Evolutionary conservation across 1,284 basidiomycete species (phyloP).

Genomic region (Rhodotorula sp.): DNA sequence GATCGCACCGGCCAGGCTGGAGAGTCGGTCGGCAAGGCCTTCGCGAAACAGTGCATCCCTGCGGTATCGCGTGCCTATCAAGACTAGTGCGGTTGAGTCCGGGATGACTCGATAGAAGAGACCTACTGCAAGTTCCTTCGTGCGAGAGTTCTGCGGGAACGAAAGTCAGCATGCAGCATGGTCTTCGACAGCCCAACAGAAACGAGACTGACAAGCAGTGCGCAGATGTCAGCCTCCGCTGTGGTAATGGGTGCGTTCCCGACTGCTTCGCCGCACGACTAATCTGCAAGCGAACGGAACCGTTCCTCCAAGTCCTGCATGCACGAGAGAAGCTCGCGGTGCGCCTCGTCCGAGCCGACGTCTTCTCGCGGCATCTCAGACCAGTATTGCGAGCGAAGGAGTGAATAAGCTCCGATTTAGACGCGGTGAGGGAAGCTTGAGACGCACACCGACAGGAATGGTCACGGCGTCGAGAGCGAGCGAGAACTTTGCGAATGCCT

Average conservation of each 20-base stretch:
- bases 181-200: too few relatives aligned
- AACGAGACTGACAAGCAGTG: too few relatives aligned
- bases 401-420: accelerated
- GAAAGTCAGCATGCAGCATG: too few relatives aligned
- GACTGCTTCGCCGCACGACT: too few relatives aligned
- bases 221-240: too few relatives aligned
- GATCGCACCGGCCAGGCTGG: not conserved
- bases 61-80: not conserved
- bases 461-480: slow-evolving; percentile 6
- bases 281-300: not conserved
- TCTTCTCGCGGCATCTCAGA: slow-evolving; percentile 5
- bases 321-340: not conserved
- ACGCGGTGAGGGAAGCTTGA: accelerated
- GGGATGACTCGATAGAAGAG: too few relatives aligned
- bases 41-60: not conserved
- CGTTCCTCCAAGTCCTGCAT: not conserved
- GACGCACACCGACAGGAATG: slow-evolving; percentile 2
- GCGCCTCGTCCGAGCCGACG: not conserved
- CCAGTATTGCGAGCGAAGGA: slow-evolving; percentile 4
- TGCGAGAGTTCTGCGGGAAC: too few relatives aligned
- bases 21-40: not conserved
- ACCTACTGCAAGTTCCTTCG: too few relatives aligned
- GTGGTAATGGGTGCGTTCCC: too few relatives aligned
- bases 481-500: slow-evolving; percentile 1
- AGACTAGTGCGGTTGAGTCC: too few relatives aligned